These are phyloP conservation scores for Lentinula raphanica DNA, from an alignment of 768 basidiomycete genomes.

Conservation along the genomic window DNA sequence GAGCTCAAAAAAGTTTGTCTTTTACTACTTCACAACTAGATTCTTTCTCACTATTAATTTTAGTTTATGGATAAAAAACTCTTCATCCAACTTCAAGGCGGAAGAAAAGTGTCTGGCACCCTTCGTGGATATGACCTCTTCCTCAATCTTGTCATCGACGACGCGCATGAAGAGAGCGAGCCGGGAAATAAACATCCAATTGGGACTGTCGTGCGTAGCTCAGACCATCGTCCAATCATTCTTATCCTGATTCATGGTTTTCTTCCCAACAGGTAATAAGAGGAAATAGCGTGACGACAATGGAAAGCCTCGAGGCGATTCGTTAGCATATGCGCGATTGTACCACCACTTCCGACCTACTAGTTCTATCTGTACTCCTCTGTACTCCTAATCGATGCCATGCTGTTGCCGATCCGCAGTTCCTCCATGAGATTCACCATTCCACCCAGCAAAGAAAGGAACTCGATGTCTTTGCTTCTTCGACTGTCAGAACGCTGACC, in stretches of 20 bases:
- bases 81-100: slow-evolving; percentile 90
- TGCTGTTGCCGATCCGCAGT: neutral
- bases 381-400: neutral
- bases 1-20: slow-evolving; percentile 93
- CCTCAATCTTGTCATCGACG: slow-evolving; percentile 95
- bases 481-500: too few species aligned
- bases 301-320: slow-evolving; percentile 79
- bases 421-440: neutral
- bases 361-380: slow-evolving; percentile 3
- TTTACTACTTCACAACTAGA: neutral
- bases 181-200: slow-evolving; percentile 87
- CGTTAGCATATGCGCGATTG: slow-evolving; percentile 21
- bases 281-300: slow-evolving; percentile 93
- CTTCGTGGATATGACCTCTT: slow-evolving; percentile 98
- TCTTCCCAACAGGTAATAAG: slow-evolving; percentile 71
- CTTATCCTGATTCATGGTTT: slow-evolving; percentile 7
- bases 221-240: neutral
- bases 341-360: too few species aligned
- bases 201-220: slow-evolving; percentile 78
- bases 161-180: slow-evolving; percentile 86
- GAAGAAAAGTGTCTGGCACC: slow-evolving; percentile 91
- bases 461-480: too few species aligned
- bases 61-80: slow-evolving; percentile 99
- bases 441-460: too few species aligned
- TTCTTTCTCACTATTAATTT: slow-evolving; percentile 4